Base-by-base conservation (phyloP, 2,329 filamentous ascomycete species). In the Ascochyta fabae region DNA sequence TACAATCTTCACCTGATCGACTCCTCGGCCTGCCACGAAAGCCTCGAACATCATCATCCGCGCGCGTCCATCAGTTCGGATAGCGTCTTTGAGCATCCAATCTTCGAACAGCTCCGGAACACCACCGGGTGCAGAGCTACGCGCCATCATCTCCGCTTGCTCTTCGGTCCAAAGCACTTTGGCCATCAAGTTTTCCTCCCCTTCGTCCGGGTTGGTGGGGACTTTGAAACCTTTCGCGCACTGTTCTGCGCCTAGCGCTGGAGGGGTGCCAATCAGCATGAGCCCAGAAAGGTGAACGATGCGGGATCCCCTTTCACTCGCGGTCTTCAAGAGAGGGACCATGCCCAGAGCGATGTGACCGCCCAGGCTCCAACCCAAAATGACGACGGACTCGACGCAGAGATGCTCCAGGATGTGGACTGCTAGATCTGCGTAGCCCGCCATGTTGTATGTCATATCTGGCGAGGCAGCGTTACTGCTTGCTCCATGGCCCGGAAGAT, bases 401-500 rank as follows among this genome's bases (percentile, higher is more conserved):
- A 74, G 53, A 23, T 68, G 60, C 8, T 62, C 33, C 4, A 75
- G 62, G 12, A 75, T 59, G n/a, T 69, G 50, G 2, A 72, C 39
- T 2, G 71, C 69, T 16, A 69, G 61, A 4, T 68, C 62, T 23
- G 72, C 72, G 58, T 75, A 75, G 35, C 64, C 72, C 1, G 64
- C 52, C 61, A 66, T 66, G 23, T 56, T 67, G 61, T 75, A 76
- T 12, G 57, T 59, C 1, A 34, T 48, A 3, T 58, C 40, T 0
- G 70, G 68, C 31, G 67, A 43, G 2, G 63, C 61, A 9, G 73
- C 69, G 34, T 75, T 65, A 43, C 54, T 61, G 31, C 59, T 65
- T 12, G 62, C 57, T 46, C 73, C 73, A 46, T 76, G 73, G 56
- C 73, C 73, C 24, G 73, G 73, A 35, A 74, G 67, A 53, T 73